These are phyloP conservation scores for Alternaria panax DNA, from an alignment of 2,329 filamentous ascomycete genomes.

Conservation along the genomic window DNA sequence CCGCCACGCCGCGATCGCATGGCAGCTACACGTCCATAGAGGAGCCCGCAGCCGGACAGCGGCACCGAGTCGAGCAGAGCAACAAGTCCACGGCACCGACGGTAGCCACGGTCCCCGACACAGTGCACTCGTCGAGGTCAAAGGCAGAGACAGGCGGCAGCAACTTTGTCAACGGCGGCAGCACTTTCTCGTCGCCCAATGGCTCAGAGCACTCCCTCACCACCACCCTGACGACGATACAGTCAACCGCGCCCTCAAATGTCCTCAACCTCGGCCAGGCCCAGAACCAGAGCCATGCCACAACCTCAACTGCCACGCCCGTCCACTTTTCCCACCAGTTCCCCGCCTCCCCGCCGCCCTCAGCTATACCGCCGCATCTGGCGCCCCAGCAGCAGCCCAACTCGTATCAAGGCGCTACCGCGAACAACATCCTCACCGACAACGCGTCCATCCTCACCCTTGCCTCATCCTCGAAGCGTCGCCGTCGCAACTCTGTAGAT, in stretches of 20 bases:
- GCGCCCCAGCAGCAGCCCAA: conserved; percentile 66
- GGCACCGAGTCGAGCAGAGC: conserved; percentile 66
- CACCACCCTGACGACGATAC: conserved; percentile 85
- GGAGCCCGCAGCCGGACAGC: conserved; percentile 56
- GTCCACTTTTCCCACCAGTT: conserved; percentile 67
- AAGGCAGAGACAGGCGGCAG: conserved; percentile 80
- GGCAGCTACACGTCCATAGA: conserved; percentile 67
- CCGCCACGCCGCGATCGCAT: conserved; percentile 50
- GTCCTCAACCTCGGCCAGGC: conserved; percentile 49
- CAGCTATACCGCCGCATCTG: conserved; percentile 75
- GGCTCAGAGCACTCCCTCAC: conserved; percentile 82
- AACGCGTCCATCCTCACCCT: conserved; percentile 87
- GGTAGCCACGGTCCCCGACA: conserved; percentile 82
- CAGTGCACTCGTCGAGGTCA: conserved; percentile 77
- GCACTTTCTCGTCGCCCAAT: conserved; percentile 82
- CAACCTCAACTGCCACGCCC: conserved; percentile 48
- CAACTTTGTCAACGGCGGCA: conserved; percentile 67
- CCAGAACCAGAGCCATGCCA: conserved; percentile 33
- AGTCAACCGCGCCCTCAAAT: conserved; percentile 71
- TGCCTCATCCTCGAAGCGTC: conserved; percentile 80
- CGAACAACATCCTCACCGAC: conserved; percentile 82
- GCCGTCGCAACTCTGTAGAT: conserved; percentile 79
- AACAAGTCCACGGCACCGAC: conserved; percentile 80
- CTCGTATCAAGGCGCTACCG: conserved; percentile 79
- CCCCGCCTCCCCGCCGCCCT: conserved; percentile 63